Conservation (phyloP, 139 green algal genomes). For the Coelastrella sp. region DNA sequence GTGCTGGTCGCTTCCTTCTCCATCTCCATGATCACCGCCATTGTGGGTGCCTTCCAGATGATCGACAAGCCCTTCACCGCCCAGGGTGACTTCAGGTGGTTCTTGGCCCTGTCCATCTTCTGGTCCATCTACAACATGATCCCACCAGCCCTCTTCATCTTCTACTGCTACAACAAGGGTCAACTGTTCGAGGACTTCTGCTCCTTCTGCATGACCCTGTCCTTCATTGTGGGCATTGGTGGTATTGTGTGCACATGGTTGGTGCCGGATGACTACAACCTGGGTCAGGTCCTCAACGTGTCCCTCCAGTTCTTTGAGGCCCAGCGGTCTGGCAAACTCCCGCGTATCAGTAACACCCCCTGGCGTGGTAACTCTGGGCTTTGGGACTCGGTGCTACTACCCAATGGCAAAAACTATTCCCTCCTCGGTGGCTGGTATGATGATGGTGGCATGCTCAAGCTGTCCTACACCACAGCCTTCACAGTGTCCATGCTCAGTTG, state of each 20-base stretch:
- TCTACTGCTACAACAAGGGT: conserved; percentile 60
- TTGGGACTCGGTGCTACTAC: conserved; percentile 52
- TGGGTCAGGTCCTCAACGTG: conserved; percentile 52
- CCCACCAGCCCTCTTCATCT: conserved; percentile 54
- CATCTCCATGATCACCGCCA: conserved; percentile 49
- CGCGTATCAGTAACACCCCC: conserved; percentile 49
- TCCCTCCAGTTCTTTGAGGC: conserved; percentile 59
- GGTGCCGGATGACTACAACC: conserved; percentile 57
- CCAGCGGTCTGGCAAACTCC: conserved; percentile 50
- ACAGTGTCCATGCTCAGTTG: conserved; percentile 51
- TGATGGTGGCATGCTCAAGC: conserved; percentile 55
- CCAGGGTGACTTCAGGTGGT: conserved; percentile 56
- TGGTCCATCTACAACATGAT: conserved; percentile 60
- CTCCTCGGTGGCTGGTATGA: conserved; percentile 53
- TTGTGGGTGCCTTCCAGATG: conserved; percentile 52
- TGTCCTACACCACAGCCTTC: conserved; percentile 53
- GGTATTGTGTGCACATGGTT: conserved; percentile 54
- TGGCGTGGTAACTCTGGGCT: conserved; percentile 54
- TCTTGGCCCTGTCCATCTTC: conserved; percentile 55
- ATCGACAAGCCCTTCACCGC: conserved; percentile 58
- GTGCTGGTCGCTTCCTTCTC: conserved; percentile 49
- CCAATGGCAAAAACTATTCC: conserved; percentile 53
- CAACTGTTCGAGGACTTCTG: conserved; percentile 58
- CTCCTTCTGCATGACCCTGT: conserved; percentile 52
- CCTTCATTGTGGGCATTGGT: conserved; percentile 48